Conservation (phyloP, 306 rosid genomes). For the Corylus americana region DNA sequence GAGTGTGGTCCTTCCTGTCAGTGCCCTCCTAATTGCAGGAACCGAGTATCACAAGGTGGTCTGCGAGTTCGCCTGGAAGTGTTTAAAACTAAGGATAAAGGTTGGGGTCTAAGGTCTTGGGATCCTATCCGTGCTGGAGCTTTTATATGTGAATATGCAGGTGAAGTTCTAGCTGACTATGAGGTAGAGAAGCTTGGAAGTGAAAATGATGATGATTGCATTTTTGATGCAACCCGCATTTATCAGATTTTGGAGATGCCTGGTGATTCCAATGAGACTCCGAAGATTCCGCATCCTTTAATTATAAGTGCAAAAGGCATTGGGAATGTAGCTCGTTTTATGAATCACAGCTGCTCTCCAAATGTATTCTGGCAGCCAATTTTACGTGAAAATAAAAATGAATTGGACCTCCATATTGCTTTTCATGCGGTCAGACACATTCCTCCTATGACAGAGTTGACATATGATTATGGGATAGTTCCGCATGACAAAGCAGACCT, state of each 20-base stretch:
- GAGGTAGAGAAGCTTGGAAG: slow-evolving; percentile 25
- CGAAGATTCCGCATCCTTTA: slow-evolving; percentile 45
- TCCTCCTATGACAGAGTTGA: slow-evolving; percentile 69
- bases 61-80: slow-evolving; percentile 53
- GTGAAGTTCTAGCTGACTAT: slow-evolving; percentile 49
- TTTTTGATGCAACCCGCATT: slow-evolving; percentile 54
- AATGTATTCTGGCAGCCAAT: slow-evolving; percentile 75
- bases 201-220: slow-evolving; percentile 38
- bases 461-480: slow-evolving; percentile 61
- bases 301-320: slow-evolving; percentile 52
- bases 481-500: slow-evolving; percentile 23
- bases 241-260: slow-evolving; percentile 26
- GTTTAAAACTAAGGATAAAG: slow-evolving; percentile 58
- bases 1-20: slow-evolving; percentile 74
- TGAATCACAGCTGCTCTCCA: slow-evolving; percentile 74
- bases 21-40: slow-evolving; percentile 63
- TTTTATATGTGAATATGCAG: slow-evolving; percentile 69
- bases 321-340: slow-evolving; percentile 70
- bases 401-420: slow-evolving; percentile 54
- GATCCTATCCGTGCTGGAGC: slow-evolving; percentile 69
- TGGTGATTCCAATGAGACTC: slow-evolving; percentile 34
- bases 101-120: slow-evolving; percentile 71
- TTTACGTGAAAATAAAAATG: slow-evolving; percentile 45
- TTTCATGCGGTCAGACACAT: slow-evolving; percentile 59
- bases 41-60: slow-evolving; percentile 60